A percentile compares a stretch with the other conserved stretches of the same genome.
phyloP scores from a whole-genome alignment of 345 rosid species.

The Camelina laxa region DNA sequence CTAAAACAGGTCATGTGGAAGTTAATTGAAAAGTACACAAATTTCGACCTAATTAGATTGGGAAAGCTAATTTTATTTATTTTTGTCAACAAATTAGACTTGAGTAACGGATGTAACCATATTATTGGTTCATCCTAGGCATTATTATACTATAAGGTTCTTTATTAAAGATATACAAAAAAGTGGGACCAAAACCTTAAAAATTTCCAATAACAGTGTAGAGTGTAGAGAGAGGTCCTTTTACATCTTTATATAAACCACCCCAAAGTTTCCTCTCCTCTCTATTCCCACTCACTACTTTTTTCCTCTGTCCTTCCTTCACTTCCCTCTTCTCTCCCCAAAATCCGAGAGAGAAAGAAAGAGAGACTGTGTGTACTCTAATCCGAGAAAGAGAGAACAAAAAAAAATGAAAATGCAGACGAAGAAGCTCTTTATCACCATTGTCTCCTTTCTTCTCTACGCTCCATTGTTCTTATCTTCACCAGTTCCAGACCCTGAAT shows the following conservation, averaged over 20 bases:
- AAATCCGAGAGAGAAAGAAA: slow-evolving; percentile 15
- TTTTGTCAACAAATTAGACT: slow-evolving; percentile 21
- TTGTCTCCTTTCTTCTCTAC: slow-evolving; percentile 44
- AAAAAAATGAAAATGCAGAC: slow-evolving; percentile 33
- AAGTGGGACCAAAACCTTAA: slow-evolving; percentile 41
- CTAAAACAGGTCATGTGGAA: slow-evolving; percentile 29
- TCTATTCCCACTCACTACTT: slow-evolving; percentile 30
- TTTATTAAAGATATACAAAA: slow-evolving; percentile 6
- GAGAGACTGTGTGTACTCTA: slow-evolving; percentile 8
- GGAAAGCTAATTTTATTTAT: slow-evolving; percentile 20
- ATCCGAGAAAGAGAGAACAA: neutral
- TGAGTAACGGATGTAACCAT: slow-evolving; percentile 12
- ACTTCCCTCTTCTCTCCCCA: slow-evolving; percentile 27
- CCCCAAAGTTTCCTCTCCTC: slow-evolving; percentile 20
- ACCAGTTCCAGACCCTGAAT: slow-evolving; percentile 68
- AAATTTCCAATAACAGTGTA: slow-evolving; percentile 22
- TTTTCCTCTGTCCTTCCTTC: neutral
- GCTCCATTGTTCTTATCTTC: slow-evolving; percentile 52
- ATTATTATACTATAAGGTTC: neutral
- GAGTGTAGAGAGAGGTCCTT: slow-evolving; percentile 4
- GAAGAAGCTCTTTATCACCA: slow-evolving; percentile 39
- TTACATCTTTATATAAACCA: slow-evolving; percentile 38
- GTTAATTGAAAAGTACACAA: slow-evolving; percentile 26
- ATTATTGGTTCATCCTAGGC: slow-evolving; percentile 8
- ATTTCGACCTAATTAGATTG: slow-evolving; percentile 26